A percentile compares a stretch with the other conserved stretches of the same genome.
Evolutionary conservation across 768 basidiomycete genomes (phyloP).

Genomic region (Terana coerulea): DNA sequence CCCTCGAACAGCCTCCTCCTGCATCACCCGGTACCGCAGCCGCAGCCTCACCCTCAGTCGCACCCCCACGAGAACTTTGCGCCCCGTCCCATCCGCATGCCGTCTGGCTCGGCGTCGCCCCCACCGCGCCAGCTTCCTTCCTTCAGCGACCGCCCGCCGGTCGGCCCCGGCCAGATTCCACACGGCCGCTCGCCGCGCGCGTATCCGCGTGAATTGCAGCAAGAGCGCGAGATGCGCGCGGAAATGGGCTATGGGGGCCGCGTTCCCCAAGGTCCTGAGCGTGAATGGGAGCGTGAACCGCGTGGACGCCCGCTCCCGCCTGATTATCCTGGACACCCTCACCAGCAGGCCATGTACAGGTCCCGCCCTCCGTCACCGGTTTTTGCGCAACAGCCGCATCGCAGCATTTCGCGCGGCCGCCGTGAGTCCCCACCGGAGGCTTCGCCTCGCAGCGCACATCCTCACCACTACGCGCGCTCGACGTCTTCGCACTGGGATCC

Average conservation of each 20-base stretch:
- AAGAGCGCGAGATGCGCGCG: slow-evolving; percentile 30
- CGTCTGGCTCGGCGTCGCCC: slow-evolving; percentile 61
- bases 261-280: not conserved
- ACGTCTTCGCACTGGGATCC: slow-evolving; percentile 52
- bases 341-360: not conserved
- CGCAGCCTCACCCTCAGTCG: slow-evolving; percentile 40
- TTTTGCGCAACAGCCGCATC: slow-evolving; percentile 29
- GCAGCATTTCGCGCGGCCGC: slow-evolving; percentile 43
- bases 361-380: slow-evolving; percentile 33
- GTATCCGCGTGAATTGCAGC: slow-evolving; percentile 52
- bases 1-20: slow-evolving; percentile 52
- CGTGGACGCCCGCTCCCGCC: slow-evolving; percentile 7
- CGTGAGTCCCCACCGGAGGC: slow-evolving; percentile 35
- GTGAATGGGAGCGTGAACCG: slow-evolving; percentile 16
- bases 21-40: slow-evolving; percentile 65
- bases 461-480: slow-evolving; percentile 23
- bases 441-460: slow-evolving; percentile 56
- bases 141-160: slow-evolving; percentile 38
- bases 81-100: slow-evolving; percentile 43
- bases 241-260: slow-evolving; percentile 61
- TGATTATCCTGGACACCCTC: slow-evolving; percentile 27
- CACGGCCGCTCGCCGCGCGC: slow-evolving; percentile 60
- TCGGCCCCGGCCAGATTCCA: slow-evolving; percentile 44
- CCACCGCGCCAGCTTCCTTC: slow-evolving; percentile 41
- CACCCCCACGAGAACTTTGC: slow-evolving; percentile 52